Conservation (phyloP, 2,329 filamentous ascomycete species). For the Aspergillus sp. region DNA sequence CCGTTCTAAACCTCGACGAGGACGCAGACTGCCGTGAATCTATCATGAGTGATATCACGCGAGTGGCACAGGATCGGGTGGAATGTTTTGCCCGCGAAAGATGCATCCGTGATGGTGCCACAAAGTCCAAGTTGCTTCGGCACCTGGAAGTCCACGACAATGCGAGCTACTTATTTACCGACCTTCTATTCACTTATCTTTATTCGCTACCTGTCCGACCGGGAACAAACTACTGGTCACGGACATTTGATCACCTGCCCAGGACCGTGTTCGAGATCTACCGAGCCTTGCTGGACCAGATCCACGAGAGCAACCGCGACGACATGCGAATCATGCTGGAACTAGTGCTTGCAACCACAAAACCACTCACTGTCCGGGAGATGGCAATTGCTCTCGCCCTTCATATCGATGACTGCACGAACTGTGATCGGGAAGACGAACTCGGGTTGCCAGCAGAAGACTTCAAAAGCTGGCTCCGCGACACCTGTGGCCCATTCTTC, state of each 20-base stretch:
- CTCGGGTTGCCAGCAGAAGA: background rate
- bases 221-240: slow-evolving; percentile 2
- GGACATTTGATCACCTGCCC: background rate
- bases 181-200: slow-evolving; percentile 1
- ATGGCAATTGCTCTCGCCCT: slow-evolving; percentile 1
- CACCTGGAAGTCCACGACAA: background rate
- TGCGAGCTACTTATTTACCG: slow-evolving; percentile 1
- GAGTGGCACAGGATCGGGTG: background rate
- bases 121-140: background rate
- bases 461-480: background rate
- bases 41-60: background rate
- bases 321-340: slow-evolving; percentile 1
- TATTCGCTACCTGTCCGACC: background rate
- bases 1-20: background rate
- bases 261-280: background rate
- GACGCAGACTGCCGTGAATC: background rate
- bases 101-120: background rate
- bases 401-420: slow-evolving; percentile 2
- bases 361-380: background rate
- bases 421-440: background rate
- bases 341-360: background rate
- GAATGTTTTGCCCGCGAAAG: background rate
- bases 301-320: slow-evolving; percentile 2
- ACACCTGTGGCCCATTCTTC: background rate
- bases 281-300: background rate